Conservation (phyloP, 495 filamentous ascomycete species). For the Tuber indicum region DNA sequence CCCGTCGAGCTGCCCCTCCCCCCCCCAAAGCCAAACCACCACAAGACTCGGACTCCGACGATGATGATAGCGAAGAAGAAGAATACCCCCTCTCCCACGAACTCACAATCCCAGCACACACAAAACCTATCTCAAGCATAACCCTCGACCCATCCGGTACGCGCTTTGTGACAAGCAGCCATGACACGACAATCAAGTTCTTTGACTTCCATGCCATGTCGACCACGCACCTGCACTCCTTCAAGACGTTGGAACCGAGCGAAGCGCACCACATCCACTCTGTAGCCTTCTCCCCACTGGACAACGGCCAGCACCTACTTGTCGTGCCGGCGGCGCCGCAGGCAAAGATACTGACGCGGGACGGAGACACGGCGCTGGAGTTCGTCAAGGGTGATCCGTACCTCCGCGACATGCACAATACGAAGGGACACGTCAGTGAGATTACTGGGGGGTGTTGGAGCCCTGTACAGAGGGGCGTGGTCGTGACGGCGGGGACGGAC, state of each 20-base stretch:
- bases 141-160: slow-evolving; percentile 78
- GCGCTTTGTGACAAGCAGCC: slow-evolving; percentile 78
- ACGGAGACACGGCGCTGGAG: slow-evolving; percentile 76
- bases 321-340: slow-evolving; percentile 82
- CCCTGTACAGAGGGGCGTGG: slow-evolving; percentile 71
- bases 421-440: slow-evolving; percentile 90
- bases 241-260: slow-evolving; percentile 83
- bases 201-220: slow-evolving; percentile 97
- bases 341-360: slow-evolving; percentile 77
- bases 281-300: slow-evolving; percentile 73
- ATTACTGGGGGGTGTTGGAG: slow-evolving; percentile 82
- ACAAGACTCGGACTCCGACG: slow-evolving; percentile 48
- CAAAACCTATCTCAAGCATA: slow-evolving; percentile 74
- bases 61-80: slow-evolving; percentile 66
- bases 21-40: slow-evolving; percentile 8
- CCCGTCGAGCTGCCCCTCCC: slow-evolving; percentile 52
- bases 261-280: slow-evolving; percentile 85
- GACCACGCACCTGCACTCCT: slow-evolving; percentile 82
- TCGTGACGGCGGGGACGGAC: slow-evolving; percentile 85
- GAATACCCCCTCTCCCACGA: slow-evolving; percentile 93
- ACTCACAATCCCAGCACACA: slow-evolving; percentile 83
- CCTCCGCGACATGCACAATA: slow-evolving; percentile 88
- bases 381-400: slow-evolving; percentile 99
- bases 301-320: slow-evolving; percentile 69
- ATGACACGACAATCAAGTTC: slow-evolving; percentile 82